These are phyloP conservation scores for Elsinoe batatas DNA, from an alignment of 2,329 filamentous ascomycete species.

Conservation along the genomic window DNA sequence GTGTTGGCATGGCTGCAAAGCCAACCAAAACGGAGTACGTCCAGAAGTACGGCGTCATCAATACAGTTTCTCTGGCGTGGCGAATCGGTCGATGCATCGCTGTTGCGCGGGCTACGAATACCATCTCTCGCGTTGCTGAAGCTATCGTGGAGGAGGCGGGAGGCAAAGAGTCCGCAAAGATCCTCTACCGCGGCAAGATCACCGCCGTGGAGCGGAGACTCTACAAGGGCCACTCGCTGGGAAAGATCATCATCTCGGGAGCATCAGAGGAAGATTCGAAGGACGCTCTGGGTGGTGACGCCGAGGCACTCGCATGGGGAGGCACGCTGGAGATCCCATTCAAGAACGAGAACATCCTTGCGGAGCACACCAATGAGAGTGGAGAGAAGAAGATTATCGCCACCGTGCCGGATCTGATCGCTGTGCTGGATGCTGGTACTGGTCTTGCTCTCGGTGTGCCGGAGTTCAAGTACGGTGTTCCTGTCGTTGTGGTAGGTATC, in stretches of 20 bases:
- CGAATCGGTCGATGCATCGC: conserved; percentile 51
- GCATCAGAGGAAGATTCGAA: conserved; percentile 21
- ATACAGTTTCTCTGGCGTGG: conserved; percentile 37
- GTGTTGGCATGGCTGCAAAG: conserved; percentile 33
- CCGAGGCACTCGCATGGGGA: conserved; percentile 29
- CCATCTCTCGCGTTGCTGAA: conserved; percentile 46
- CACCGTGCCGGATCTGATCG: conserved; percentile 42
- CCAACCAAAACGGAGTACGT: conserved; percentile 33
- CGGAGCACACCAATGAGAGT: conserved; percentile 29
- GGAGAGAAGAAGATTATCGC: conserved; percentile 35
- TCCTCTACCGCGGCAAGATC: conserved; percentile 57
- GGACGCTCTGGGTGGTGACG: conserved; percentile 20
- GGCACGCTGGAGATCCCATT: conserved; percentile 56
- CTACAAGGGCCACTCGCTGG: conserved; percentile 50
- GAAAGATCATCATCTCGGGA: conserved; percentile 44
- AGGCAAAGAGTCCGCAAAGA: conserved; percentile 42
- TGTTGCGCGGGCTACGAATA: conserved; percentile 40
- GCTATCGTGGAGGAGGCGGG: conserved; percentile 50
- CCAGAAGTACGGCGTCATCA: conserved; percentile 29
- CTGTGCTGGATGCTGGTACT: conserved; percentile 39
- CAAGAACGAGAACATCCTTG: conserved; percentile 66
- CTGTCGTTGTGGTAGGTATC: conserved; percentile 45
- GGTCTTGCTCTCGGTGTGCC: conserved; percentile 44
- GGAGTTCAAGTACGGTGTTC: conserved; percentile 45
- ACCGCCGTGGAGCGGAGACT: conserved; percentile 48